Evolutionary conservation across 768 basidiomycete species (phyloP), one percentile per base, ranked within the genome.

Genomic region (Gloeostereum incarnatum): DNA sequence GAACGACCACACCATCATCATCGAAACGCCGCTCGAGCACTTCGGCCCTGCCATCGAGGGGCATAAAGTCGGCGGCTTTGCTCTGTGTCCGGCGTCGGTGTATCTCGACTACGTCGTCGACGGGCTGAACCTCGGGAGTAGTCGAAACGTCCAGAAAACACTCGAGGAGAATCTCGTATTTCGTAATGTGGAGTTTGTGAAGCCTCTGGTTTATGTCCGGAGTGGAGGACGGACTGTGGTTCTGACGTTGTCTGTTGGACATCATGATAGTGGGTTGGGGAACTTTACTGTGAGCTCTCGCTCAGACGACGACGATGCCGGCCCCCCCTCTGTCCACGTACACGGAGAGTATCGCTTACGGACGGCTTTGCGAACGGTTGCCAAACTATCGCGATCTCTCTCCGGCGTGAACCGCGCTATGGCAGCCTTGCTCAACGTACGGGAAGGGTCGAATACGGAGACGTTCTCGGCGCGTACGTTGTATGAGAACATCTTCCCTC

Each of bases 401-500:
- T 59, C 69, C 1, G 43, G 50, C 0, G 42, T 75, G 23, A 41
- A 53, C 11, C 57, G 58, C 11, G 58, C 58, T 13, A 58, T 64
- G 18, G 41, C 51, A 3, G 50, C 51, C 1, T 49, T 75, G 13
- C 14, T 56, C 11, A 45, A 51, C 13, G 52, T 59, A 1, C 43
- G 39, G 13, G 47, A 48, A 23, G 52, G 47, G 19, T 46, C 37
- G 13, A 40, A 32, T 1, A 50, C 56, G 2, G 75, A 79, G 51
- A 63, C 63, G 0, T 78, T 81, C 52, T 68, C 65, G 2, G 63
- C 69, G 14, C 71, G 68, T 25, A 74, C 72, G 0, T 55, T 67
- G 1, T 87, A 87, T 50, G 71, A 81, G 29, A 62, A 77, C 25
- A 70, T 84, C 35, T 84, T 85, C 47, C 69, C 81, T 16, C 73